Conservation (phyloP, 148 eudicot genomes). For the Rhododendron griersonianum region DNA sequence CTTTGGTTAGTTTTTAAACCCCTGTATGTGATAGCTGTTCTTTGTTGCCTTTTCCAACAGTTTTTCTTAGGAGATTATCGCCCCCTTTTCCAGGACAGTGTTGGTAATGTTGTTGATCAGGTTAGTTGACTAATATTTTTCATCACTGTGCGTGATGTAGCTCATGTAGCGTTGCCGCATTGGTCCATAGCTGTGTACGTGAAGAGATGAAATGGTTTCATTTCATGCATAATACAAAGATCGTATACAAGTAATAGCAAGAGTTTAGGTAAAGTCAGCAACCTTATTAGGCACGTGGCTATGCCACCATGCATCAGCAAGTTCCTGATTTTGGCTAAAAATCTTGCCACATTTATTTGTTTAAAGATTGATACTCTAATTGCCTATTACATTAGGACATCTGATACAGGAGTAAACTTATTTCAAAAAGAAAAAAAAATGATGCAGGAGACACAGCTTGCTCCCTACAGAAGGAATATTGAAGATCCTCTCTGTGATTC, state of each 20-base stretch:
- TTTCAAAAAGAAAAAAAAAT: not conserved
- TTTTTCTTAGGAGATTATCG: conserved; percentile 98
- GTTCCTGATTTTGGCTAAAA: not conserved
- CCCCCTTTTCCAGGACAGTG: conserved; percentile 69
- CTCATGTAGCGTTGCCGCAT: not conserved
- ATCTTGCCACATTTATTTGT: not conserved
- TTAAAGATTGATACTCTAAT: conserved; percentile 2
- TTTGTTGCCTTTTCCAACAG: conserved; percentile 34
- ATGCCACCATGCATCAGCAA: not conserved
- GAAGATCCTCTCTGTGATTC: conserved; percentile 92
- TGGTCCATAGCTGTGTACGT: not conserved
- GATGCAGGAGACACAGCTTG: conserved; percentile 87
- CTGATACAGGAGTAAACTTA: conserved; percentile 49
- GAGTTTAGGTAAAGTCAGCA: not conserved
- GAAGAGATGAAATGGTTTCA: not conserved
- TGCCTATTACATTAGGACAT: not conserved
- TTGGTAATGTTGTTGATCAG: conserved; percentile 89
- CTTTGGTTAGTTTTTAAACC: not conserved
- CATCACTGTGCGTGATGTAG: not conserved
- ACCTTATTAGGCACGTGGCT: not conserved
- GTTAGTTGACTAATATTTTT: conserved; percentile 25
- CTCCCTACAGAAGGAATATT: conserved; percentile 67
- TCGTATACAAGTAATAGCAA: not conserved
- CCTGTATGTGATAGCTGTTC: conserved; percentile 22
- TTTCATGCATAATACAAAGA: not conserved